Base-by-base conservation (phyloP, 2,329 filamentous ascomycete species). In the Blastomyces emzantsi region DNA sequence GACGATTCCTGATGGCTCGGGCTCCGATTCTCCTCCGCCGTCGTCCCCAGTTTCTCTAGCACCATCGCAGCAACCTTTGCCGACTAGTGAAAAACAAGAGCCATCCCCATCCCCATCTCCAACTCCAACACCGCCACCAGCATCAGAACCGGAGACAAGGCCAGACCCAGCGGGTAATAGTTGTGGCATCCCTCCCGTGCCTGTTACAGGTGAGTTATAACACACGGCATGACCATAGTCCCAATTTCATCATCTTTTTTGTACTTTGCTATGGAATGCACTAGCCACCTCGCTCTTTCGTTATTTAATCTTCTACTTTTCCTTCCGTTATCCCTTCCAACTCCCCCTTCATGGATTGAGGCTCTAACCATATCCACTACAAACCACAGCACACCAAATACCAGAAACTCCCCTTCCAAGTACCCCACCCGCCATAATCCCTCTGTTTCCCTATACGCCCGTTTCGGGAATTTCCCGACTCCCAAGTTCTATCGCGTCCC, bases 1-100 rank as follows among this genome's bases (percentile, higher is more conserved):
- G 36, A 51, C 65, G 63, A 55, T 67, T 22, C 49, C 66, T 57
- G 60, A 33, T 13, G 54, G 54, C 6, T 25, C 22, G 33, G n/a
- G 55, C n/a, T 39, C 55, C n/a, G n/a, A 43, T 25, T 17, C 36
- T 43, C 36, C 55, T 17, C 25, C 25, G 17, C 25, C 25, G 7
- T 17, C 49, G 13, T 25, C 49, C 4, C 22, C 22, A 19, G 19
- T 30, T 39, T 56, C 30, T n/a, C 3, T 2, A 30, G 41, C 13
- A 39, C 3, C 55, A 8, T 39, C n/a, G 4, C 33, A 58, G 22
- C 19, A 58, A 15, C 22, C 36, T 41, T 1, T 6, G 6, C 33
- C 19, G 19, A 22, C 54, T 22, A 15, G 30, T 25, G 8, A n/a
- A 57, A 25, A 30, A n/a, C 49, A 15, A 30, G 9, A 11, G 5